Evolutionary conservation across 2,329 filamentous ascomycete species (phyloP).

Genomic region (Monascus ruber): DNA sequence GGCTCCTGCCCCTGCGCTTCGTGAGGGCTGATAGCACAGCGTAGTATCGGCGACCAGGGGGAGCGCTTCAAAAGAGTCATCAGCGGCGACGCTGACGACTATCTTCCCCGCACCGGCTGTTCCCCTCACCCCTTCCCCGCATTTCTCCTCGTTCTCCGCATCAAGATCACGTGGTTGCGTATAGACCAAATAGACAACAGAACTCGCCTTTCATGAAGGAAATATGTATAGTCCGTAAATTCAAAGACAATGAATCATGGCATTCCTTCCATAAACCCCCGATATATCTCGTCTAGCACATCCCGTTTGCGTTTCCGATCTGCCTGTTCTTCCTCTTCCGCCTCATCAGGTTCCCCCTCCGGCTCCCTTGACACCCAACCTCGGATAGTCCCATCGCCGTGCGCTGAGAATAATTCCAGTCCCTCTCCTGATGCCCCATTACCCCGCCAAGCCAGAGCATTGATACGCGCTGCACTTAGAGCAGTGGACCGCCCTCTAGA

Average conservation of each 20-base stretch:
- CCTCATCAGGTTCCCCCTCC: slow-evolving; percentile 34
- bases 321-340: slow-evolving; percentile 39
- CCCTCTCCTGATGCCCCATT: slow-evolving; percentile 45
- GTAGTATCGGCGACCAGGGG: too few relatives aligned
- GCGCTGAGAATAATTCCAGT: slow-evolving; percentile 66
- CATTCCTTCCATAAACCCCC: slow-evolving; percentile 51
- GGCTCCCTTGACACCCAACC: slow-evolving; percentile 58
- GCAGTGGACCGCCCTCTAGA: slow-evolving; percentile 33
- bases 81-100: too few relatives aligned
- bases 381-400: slow-evolving; percentile 72
- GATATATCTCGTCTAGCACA: slow-evolving; percentile 68
- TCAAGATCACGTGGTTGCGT: too few relatives aligned
- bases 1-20: slow-evolving; percentile 7
- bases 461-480: slow-evolving; percentile 52
- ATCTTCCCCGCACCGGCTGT: too few relatives aligned
- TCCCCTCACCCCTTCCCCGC: too few relatives aligned
- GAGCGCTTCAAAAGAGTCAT: too few relatives aligned
- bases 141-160: too few relatives aligned
- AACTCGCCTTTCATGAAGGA: too few relatives aligned
- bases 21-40: too few relatives aligned
- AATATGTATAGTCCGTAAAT: too few relatives aligned
- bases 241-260: background rate
- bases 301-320: slow-evolving; percentile 59
- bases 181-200: too few relatives aligned
- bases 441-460: slow-evolving; percentile 65